Conservation (phyloP, 371 early-diverging fungal genomes). For the Cokeromyces recurvatus region DNA sequence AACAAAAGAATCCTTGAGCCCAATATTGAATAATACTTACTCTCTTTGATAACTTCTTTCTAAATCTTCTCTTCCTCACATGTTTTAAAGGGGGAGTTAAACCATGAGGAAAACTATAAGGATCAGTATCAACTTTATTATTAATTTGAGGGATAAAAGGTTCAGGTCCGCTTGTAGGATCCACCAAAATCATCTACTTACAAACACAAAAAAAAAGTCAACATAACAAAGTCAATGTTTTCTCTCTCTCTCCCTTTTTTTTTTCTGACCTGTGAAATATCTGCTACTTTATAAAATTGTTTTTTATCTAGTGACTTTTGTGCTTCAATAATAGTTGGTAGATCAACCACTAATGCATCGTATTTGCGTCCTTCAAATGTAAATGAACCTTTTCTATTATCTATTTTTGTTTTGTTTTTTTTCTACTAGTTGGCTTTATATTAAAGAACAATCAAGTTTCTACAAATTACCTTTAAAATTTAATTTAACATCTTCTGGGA, state of each 20-base stretch:
- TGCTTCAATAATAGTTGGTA: slow-evolving; percentile 96
- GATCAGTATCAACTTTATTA: slow-evolving; percentile 32
- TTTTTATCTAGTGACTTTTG: slow-evolving; percentile 94
- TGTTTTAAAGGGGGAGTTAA: slow-evolving; percentile 88
- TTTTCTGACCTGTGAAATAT: slow-evolving; percentile 81
- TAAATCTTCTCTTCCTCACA: slow-evolving; percentile 83
- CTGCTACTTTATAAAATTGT: slow-evolving; percentile 96
- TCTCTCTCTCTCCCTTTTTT: too few relatives aligned
- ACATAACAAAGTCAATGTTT: too few relatives aligned
- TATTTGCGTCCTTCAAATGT: slow-evolving; percentile 56
- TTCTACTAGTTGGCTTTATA: too few relatives aligned
- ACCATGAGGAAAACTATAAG: slow-evolving; percentile 80
- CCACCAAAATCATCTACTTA: slow-evolving; percentile 57
- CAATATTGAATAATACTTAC: slow-evolving; percentile 28
- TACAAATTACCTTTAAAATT: slow-evolving; percentile 51
- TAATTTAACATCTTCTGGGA: slow-evolving; percentile 63
- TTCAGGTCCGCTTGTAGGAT: slow-evolving; percentile 32
- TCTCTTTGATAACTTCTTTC: slow-evolving; percentile 83
- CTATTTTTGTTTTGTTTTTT: slow-evolving; percentile 45
- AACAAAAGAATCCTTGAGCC: slow-evolving; percentile 15
- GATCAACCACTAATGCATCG: slow-evolving; percentile 74
- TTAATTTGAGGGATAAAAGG: slow-evolving; percentile 23
- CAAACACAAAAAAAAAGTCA: neutral
- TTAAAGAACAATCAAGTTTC: neutral
- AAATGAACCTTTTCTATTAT: slow-evolving; percentile 70